Conservation (phyloP, 441 rosid genomes). For the Erodium texanum region DNA sequence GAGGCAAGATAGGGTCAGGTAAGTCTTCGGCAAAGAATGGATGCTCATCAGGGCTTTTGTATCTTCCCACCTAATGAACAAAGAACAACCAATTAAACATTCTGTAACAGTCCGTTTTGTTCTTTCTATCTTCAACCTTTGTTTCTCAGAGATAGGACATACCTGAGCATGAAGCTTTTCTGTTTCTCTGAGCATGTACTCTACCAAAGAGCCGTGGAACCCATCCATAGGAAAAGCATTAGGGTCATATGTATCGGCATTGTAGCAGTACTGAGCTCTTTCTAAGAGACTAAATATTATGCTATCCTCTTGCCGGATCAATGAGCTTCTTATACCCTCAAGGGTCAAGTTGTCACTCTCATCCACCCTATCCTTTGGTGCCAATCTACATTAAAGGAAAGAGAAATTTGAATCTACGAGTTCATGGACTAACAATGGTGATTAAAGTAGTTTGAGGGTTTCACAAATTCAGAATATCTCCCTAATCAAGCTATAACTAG, state of each 20-base stretch:
- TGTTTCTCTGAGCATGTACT: slow-evolving; percentile 67
- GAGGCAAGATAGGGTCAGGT: slow-evolving; percentile 74
- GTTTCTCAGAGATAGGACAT: slow-evolving; percentile 7
- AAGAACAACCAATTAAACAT: slow-evolving; percentile 17
- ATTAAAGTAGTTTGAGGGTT: neutral
- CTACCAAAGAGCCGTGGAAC: slow-evolving; percentile 74
- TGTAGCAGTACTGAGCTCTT: slow-evolving; percentile 74
- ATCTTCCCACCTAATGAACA: slow-evolving; percentile 63
- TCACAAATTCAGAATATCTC: neutral
- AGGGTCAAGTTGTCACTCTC: slow-evolving; percentile 65
- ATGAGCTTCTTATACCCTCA: slow-evolving; percentile 59
- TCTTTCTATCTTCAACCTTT: neutral
- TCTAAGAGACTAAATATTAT: slow-evolving; percentile 73
- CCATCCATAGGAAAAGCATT: slow-evolving; percentile 66
- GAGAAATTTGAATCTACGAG: slow-evolving; percentile 6
- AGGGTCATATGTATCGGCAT: slow-evolving; percentile 72
- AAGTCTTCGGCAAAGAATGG: slow-evolving; percentile 72
- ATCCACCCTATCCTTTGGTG: slow-evolving; percentile 54
- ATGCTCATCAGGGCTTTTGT: slow-evolving; percentile 89
- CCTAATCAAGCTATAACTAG: neutral
- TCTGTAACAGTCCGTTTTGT: neutral
- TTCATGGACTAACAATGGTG: neutral
- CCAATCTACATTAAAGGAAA: slow-evolving; percentile 31
- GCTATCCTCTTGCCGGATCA: slow-evolving; percentile 86
- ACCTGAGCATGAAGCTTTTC: slow-evolving; percentile 86